Evolutionary conservation across 2,329 filamentous ascomycete genomes (phyloP).

Genomic region (Cladophialophora yegresii): DNA sequence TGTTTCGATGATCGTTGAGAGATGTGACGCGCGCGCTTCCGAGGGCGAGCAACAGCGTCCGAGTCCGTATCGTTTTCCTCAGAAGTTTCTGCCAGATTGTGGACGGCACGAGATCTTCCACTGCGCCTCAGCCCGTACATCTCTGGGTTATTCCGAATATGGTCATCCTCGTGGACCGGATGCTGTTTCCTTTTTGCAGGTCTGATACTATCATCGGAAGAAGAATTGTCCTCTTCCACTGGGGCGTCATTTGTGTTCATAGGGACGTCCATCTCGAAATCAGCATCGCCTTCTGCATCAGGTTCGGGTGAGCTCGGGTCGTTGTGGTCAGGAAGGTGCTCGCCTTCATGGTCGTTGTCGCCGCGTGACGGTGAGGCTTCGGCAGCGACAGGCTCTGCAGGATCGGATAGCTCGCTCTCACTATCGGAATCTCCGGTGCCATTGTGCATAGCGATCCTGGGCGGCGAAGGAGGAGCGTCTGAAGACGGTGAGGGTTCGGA

Average conservation of each 20-base stretch:
- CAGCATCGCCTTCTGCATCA: slow-evolving; percentile 56
- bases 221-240: slow-evolving; percentile 54
- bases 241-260: slow-evolving; percentile 57
- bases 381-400: slow-evolving; percentile 59
- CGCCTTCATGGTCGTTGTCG: slow-evolving; percentile 48
- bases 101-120: slow-evolving; percentile 65
- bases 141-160: slow-evolving; percentile 87
- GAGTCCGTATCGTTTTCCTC: slow-evolving; percentile 71
- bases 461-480: slow-evolving; percentile 64
- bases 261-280: slow-evolving; percentile 71
- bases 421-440: slow-evolving; percentile 56
- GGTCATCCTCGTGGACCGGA: slow-evolving; percentile 67
- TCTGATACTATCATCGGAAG: slow-evolving; percentile 70
- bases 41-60: slow-evolving; percentile 58
- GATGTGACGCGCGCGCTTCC: slow-evolving; percentile 55
- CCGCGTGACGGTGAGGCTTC: slow-evolving; percentile 50
- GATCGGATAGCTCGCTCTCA: slow-evolving; percentile 77
- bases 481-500: slow-evolving; percentile 51
- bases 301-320: slow-evolving; percentile 46
- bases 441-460: slow-evolving; percentile 50
- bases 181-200: slow-evolving; percentile 72
- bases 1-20: slow-evolving; percentile 57
- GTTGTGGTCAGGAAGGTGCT: slow-evolving; percentile 44
- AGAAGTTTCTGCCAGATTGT: slow-evolving; percentile 64
- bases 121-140: slow-evolving; percentile 92